phyloP scores from a whole-genome alignment of 2,329 filamentous ascomycete genomes.

The Tolypocladium inflatum region DNA sequence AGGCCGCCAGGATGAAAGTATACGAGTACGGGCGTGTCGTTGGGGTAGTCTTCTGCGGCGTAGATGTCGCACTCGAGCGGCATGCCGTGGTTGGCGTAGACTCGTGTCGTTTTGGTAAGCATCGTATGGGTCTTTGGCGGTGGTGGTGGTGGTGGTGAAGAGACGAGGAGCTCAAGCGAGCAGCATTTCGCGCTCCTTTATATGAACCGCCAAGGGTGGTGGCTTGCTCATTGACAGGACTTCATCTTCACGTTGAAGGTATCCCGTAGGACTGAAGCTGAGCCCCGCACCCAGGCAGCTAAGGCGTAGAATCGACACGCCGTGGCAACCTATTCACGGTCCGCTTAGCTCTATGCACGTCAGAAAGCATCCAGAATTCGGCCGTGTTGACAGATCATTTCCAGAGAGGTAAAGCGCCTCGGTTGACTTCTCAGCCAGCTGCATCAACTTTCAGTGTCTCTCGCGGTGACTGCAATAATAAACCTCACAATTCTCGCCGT shows the following conservation, averaged over 20 bases:
- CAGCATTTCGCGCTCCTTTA: neutral
- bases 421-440: neutral
- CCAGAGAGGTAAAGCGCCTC: neutral
- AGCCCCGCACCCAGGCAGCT: neutral
- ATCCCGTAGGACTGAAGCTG: neutral
- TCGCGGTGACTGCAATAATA: neutral
- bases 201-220: neutral
- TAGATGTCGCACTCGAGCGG: constrained; percentile 27
- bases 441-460: neutral
- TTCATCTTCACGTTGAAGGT: neutral
- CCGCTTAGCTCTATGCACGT: neutral
- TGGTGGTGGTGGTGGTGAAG: too few relatives aligned
- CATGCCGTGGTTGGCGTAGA: constrained; percentile 20
- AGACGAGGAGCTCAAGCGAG: neutral
- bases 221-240: neutral
- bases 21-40: constrained; percentile 18
- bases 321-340: neutral
- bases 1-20: constrained; percentile 28
- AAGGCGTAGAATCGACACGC: neutral
- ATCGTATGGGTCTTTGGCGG: constrained; percentile 4
- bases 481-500: neutral
- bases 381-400: neutral
- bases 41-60: constrained; percentile 11
- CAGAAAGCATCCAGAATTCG: neutral
- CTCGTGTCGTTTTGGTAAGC: constrained; percentile 15